phyloP scores from a whole-genome alignment of 2,329 filamentous ascomycete species.

The Fusarium sp. region DNA sequence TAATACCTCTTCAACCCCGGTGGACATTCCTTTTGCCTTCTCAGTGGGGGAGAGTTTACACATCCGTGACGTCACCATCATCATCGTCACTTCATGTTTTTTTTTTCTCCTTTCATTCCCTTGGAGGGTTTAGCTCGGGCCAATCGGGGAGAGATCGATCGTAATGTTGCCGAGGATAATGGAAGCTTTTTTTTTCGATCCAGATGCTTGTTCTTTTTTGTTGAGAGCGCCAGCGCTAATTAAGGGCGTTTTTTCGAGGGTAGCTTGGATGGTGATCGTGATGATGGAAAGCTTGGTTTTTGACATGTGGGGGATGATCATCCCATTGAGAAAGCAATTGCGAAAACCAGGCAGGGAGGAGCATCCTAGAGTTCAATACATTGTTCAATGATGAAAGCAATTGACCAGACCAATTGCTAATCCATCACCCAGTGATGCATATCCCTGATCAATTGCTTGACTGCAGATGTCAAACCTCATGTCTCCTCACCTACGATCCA shows the following conservation, averaged over 20 bases:
- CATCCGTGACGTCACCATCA: constrained; percentile 35
- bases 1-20: constrained; percentile 19
- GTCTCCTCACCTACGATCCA: background rate
- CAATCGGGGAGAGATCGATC: constrained; percentile 11
- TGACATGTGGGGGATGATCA: constrained; percentile 8
- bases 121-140: constrained; percentile 11
- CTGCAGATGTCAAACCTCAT: background rate
- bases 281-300: constrained; percentile 6
- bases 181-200: constrained; percentile 3
- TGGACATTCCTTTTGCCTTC: constrained; percentile 17
- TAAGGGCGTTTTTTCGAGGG: background rate
- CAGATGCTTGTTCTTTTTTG: background rate
- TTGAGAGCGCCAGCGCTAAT: constrained; percentile 4
- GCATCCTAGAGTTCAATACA: background rate
- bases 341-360: background rate
- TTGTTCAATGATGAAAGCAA: background rate
- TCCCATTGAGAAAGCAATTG: background rate
- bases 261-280: background rate
- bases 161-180: constrained; percentile 21
- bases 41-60: constrained; percentile 25
- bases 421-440: background rate
- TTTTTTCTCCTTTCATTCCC: constrained; percentile 11
- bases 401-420: background rate
- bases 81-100: constrained; percentile 21
- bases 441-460: background rate